Evolutionary conservation across 2,329 filamentous ascomycete species (phyloP).

Genomic region (Grosmannia serpens): DNA sequence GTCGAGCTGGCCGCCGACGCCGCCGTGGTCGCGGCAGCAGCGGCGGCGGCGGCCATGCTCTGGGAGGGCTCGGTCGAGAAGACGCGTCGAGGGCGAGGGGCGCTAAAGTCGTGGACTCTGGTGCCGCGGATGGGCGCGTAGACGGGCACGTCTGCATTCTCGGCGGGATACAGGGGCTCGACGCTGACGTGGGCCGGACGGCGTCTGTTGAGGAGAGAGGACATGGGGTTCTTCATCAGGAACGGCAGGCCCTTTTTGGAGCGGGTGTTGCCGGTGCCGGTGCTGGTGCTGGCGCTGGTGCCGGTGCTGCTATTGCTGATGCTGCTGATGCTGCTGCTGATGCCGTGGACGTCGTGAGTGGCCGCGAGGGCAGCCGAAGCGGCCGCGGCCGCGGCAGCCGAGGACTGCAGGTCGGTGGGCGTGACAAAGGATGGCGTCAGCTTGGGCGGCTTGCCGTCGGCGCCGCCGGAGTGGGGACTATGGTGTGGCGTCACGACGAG

Average conservation of each 20-base stretch:
- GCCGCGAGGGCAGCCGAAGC: not conserved
- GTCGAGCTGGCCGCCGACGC: not conserved
- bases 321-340: slow-evolving; percentile 23
- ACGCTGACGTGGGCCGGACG: slow-evolving; percentile 39
- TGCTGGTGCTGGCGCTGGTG: slow-evolving; percentile 20
- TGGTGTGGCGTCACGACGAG: slow-evolving; percentile 18
- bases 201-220: slow-evolving; percentile 44
- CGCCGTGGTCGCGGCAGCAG: slow-evolving; percentile 5
- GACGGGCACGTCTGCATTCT: slow-evolving; percentile 30
- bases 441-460: slow-evolving; percentile 13
- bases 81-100: slow-evolving; percentile 37
- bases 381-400: slow-evolving; percentile 26
- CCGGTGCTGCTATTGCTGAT: slow-evolving; percentile 22
- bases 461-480: slow-evolving; percentile 1
- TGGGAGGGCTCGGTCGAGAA: slow-evolving; percentile 18
- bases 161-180: slow-evolving; percentile 29
- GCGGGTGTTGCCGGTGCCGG: slow-evolving; percentile 27
- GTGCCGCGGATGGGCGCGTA: slow-evolving; percentile 57
- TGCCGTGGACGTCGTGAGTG: slow-evolving; percentile 5
- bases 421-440: slow-evolving; percentile 33
- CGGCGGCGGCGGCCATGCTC: slow-evolving; percentile 6
- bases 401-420: slow-evolving; percentile 35
- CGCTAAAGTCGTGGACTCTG: slow-evolving; percentile 54
- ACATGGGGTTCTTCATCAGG: slow-evolving; percentile 44
- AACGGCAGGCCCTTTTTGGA: slow-evolving; percentile 44